phyloP scores from a whole-genome alignment of 1,284 basidiomycete genomes.

The Kwoniella shivajii region DNA sequence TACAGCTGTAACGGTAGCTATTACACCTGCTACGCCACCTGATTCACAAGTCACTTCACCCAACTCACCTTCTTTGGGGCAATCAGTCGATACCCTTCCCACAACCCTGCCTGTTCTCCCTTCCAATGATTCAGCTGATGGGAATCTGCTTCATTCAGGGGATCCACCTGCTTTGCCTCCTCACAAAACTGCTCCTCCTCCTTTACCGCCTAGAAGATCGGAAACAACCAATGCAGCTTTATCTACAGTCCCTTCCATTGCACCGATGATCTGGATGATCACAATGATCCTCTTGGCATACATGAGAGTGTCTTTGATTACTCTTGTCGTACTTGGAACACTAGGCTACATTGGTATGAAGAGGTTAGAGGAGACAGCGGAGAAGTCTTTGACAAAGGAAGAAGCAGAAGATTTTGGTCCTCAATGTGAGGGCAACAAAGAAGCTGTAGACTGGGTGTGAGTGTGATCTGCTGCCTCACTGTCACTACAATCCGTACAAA shows the following conservation, averaged over 20 bases:
- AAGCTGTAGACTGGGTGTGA: constrained; percentile 36
- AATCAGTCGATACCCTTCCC: constrained; percentile 1
- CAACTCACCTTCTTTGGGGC: background rate
- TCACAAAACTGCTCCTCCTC: constrained; percentile 1
- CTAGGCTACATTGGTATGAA: constrained; percentile 3
- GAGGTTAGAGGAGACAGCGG: background rate
- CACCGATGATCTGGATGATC: constrained; percentile 9
- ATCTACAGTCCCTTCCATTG: constrained; percentile 5
- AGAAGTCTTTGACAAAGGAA: background rate
- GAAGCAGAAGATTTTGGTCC: background rate
- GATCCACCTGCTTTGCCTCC: background rate
- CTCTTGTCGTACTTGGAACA: constrained; percentile 5
- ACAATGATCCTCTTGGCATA: constrained; percentile 13
- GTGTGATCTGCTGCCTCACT: background rate
- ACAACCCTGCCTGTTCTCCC: background rate
- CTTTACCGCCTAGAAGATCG: background rate
- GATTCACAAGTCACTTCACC: background rate
- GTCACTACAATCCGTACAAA: background rate
- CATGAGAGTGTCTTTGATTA: constrained; percentile 12
- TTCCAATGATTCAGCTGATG: background rate
- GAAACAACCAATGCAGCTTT: background rate
- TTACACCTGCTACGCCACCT: constrained; percentile 34
- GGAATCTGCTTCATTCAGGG: background rate
- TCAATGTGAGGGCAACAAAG: background rate
- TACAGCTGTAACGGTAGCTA: constrained; percentile 12